Base-by-base conservation (phyloP, 2,329 filamentous ascomycete species). In the Aspergillus ochraceus region DNA sequence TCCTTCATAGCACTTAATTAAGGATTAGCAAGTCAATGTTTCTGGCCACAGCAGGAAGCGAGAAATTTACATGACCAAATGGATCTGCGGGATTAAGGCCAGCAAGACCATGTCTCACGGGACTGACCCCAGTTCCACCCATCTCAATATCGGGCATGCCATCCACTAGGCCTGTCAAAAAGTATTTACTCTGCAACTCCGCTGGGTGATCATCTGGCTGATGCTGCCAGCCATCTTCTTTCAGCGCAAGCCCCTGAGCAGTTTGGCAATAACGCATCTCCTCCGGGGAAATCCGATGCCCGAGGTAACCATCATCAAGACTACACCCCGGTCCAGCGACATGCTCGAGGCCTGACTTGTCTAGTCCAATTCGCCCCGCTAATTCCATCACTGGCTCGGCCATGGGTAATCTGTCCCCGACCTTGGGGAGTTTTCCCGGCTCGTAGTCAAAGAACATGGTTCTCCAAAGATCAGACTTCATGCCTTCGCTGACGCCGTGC, bases 191-290 rank as follows among this genome's bases (percentile, higher is more conserved):
- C 10, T 52, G 11, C 14, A 49, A 22, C n/a, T 59, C 57, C 6
- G 6, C 36, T 14, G 14, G 36, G 4, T 20, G 20, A 12, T 59
- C 57, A 14, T 52, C 52, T 8, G 36, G 17, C 30, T 46, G 22
- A 14, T 2, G 22, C 49, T 50, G 17, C 49, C 49, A 55, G 49
- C n/a, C 46, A 10, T 10, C n/a, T 9, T 10, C 2, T 12, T 56
- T 49, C 9, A 19, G 1, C 3, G 29, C 9, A 20, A 60, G 30
- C 9, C 36, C 32, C 29, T 60, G 58, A 14, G 42, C 49, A 6
- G 39, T 60, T 14, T 26, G 39, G 14, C 57, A 59, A 19, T 14
- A 53, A 20, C 39, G 46, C 53, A 60, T 60, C 29, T 55, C 58
- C 14, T 53, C 39, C 10, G 10, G 4, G 14, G 58, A 52, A 2